These are phyloP conservation scores for Astragalus glycyphyllos DNA, from an alignment of 306 rosid species.

Conservation along the genomic window DNA sequence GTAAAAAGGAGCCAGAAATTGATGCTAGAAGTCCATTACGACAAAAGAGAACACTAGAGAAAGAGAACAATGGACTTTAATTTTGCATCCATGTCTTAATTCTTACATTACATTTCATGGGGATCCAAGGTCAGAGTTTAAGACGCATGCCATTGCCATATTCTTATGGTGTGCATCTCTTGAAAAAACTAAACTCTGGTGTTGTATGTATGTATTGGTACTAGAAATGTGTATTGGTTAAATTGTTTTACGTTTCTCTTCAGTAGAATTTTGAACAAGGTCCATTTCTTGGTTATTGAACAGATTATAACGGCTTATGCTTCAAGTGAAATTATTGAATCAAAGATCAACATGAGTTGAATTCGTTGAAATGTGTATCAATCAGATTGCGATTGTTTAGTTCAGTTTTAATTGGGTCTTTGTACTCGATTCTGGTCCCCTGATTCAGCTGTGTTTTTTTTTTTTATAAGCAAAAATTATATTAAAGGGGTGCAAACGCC, in stretches of 20 bases:
- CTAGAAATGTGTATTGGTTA: neutral
- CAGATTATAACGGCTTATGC: neutral
- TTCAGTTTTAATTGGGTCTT: too few relatives aligned
- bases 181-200: slow-evolving; percentile 1
- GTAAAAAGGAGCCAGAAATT: slow-evolving; percentile 58
- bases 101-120: neutral
- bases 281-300: too few relatives aligned
- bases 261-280: neutral
- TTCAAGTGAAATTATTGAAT: neutral
- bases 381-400: neutral
- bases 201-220: slow-evolving; percentile 16
- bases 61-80: slow-evolving; percentile 78
- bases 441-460: too few relatives aligned
- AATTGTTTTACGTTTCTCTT: slow-evolving; percentile 27
- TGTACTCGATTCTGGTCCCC: too few relatives aligned
- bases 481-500: too few relatives aligned
- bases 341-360: neutral
- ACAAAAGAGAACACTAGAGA: slow-evolving; percentile 61
- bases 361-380: neutral
- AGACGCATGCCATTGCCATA: slow-evolving; percentile 34
- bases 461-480: too few relatives aligned
- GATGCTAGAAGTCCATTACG: slow-evolving; percentile 60
- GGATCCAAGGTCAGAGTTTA: neutral
- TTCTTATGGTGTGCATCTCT: slow-evolving; percentile 37
- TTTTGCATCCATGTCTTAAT: neutral